Conservation (phyloP, 768 basidiomycete species). For the Hebeloma cylindrosporum region DNA sequence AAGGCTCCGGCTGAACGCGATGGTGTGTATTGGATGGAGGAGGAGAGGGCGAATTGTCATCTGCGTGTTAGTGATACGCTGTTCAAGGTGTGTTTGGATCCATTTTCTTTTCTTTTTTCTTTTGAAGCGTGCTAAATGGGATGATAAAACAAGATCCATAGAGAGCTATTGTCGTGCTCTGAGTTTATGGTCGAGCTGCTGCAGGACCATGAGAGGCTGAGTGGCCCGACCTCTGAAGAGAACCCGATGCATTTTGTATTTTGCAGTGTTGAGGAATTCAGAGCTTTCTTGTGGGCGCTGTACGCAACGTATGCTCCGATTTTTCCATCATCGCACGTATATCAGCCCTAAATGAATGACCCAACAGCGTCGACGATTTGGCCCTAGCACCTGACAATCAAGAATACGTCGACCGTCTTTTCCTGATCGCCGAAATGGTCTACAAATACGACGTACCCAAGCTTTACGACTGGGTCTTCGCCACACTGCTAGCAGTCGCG, state of each 20-base stretch:
- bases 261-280: constrained; percentile 46
- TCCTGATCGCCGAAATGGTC: constrained; percentile 47
- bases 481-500: constrained; percentile 33
- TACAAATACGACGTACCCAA: constrained; percentile 48
- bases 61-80: constrained; percentile 44
- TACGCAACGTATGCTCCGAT: constrained; percentile 49
- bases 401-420: constrained; percentile 39
- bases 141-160: no score
- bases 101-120: neutral
- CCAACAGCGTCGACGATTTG: constrained; percentile 44
- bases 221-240: constrained; percentile 19
- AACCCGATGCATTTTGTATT: constrained; percentile 46
- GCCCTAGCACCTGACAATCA: constrained; percentile 41
- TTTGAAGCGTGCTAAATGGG: neutral
- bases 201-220: constrained; percentile 9
- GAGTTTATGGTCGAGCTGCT: constrained; percentile 14
- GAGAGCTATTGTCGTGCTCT: constrained; percentile 22
- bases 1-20: constrained; percentile 26
- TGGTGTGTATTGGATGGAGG: constrained; percentile 38
- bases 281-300: constrained; percentile 53
- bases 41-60: constrained; percentile 37
- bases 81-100: constrained; percentile 44
- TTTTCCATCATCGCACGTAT: neutral
- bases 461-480: constrained; percentile 45
- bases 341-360: neutral